Evolutionary conservation across 805 yeast genomes (phyloP), one percentile per base, ranked within the genome.

Genomic region (Metschnikowia noctiluminum): DNA sequence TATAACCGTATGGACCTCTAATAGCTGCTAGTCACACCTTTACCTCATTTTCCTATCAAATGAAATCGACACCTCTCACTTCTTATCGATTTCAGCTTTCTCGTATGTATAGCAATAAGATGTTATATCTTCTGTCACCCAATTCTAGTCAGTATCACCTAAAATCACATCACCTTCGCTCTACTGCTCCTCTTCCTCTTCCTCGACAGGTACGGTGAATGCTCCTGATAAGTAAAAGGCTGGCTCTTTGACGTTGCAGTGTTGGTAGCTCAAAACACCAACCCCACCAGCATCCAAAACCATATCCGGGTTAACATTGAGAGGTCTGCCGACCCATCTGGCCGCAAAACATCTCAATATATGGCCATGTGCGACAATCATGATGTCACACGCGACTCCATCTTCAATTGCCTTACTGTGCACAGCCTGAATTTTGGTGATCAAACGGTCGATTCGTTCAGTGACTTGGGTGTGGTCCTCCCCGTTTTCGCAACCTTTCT

Each of bases 211-310:
- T 12, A 86, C 84, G 7, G 74, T 73, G 58, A 89, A 89, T 0
- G 95, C 92, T 42, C 96, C 96, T 2, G 96, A 87, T 50, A 92
- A 74, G 43, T 76, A 80, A 49, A 92, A 65, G 0, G 97, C 96
- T 3, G 97, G 97, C 68, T 92, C 97, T 35, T 85, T 77, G 48
- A 88, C 77, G 63, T 77, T 83, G 62, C 85, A 82, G 65, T 91
- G 98, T 60, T 89, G 95, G 66, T 91, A 91, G 55, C 94, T 83
- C 62, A 92, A 73, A 1, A 90, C 96, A 52, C 97, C 96, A 38
- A 89, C 88, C 38, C 96, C 97, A 55, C 97, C 97, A 28, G 98
- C 96, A 63, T 92, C 97, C 57, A 92, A 73, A 65, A 92, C 73
- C 65, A 90, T 84, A 56, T 84, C 81, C 9, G 97, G 97, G 64